A percentile compares a stretch with the other conserved stretches of the same genome.
Evolutionary conservation across 805 yeast genomes (phyloP).

Genomic region (Ogataea polymorpha): DNA sequence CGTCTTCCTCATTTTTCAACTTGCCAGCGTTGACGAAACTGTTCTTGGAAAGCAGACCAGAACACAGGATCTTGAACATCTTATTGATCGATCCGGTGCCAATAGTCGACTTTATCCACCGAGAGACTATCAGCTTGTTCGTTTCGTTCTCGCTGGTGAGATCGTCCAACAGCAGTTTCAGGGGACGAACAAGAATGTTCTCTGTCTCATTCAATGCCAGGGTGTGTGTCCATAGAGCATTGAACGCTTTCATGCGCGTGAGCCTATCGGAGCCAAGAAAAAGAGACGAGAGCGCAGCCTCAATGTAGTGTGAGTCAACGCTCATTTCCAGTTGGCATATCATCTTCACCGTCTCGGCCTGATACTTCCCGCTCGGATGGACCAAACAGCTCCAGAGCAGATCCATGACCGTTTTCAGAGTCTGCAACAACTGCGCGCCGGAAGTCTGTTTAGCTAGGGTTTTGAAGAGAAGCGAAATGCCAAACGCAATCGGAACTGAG

Average conservation of each 20-base stretch:
- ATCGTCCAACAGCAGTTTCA: constrained; percentile 67
- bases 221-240: constrained; percentile 74
- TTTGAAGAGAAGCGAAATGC: constrained; percentile 40
- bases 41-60: constrained; percentile 48
- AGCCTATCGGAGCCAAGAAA: constrained; percentile 41
- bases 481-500: constrained; percentile 38
- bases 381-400: constrained; percentile 55
- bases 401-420: constrained; percentile 41
- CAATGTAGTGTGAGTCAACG: constrained; percentile 54
- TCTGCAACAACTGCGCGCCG: constrained; percentile 33
- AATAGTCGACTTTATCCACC: constrained; percentile 46
- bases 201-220: constrained; percentile 46
- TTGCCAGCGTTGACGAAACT: constrained; percentile 25
- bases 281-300: constrained; percentile 65
- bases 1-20: constrained; percentile 36
- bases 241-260: constrained; percentile 51
- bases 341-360: constrained; percentile 66
- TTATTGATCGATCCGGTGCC: constrained; percentile 57
- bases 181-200: constrained; percentile 54
- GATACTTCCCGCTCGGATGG: constrained; percentile 50
- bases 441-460: constrained; percentile 33
- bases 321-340: constrained; percentile 60
- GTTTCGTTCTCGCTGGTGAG: constrained; percentile 43
- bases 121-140: constrained; percentile 39
- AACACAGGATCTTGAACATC: constrained; percentile 54